Evolutionary conservation across 768 basidiomycete genomes (phyloP), one percentile per base, ranked within the genome.

Genomic region (Auricularia sp.): DNA sequence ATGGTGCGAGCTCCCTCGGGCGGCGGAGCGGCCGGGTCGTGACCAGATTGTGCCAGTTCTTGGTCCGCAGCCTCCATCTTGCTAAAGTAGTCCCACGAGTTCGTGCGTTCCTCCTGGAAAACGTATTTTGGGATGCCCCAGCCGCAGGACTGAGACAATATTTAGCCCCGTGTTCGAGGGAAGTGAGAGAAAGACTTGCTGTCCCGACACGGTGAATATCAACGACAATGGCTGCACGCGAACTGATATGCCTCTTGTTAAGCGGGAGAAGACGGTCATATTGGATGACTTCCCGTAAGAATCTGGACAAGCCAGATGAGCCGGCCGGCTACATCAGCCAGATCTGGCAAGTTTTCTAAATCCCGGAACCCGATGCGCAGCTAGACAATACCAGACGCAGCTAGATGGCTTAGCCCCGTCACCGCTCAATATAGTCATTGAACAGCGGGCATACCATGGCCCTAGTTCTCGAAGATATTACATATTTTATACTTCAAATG

Each of bases 101-200:
- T 77, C 1, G 78, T 80, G 33, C 88, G 84, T 64, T 86, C 83
- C 3, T 77, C 75, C 47, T 81, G 73, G 74, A 82, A 89, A 54
- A 78, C 75, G 71, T 82, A 88, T 68, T 80, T 80, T 2, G 88
- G 87, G 33, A 88, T 81, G 0, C 81, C 80, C 68, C 80, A 88
- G 24, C 88, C 86, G 68, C 86, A 89, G 1, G 86, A 86, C 88
- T 88, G 67, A 16, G n/a, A n/a, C 18, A 33, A 24, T n/a, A 63
- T 3, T 10, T 44, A 44, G 8, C 33, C 37, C 8, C 47, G 14
- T 42, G 61, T 34, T 37, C 10, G 10, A n/a, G 47, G 62, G 21
- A 45, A 29, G 1, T 3, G 29, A 54, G 33, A 3, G 14, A 21
- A 11, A 36, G 16, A 71, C 79, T 65, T 63, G 81, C 81, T 0